Base-by-base conservation (phyloP, 805 yeast species). In the Candida schatavii region DNA sequence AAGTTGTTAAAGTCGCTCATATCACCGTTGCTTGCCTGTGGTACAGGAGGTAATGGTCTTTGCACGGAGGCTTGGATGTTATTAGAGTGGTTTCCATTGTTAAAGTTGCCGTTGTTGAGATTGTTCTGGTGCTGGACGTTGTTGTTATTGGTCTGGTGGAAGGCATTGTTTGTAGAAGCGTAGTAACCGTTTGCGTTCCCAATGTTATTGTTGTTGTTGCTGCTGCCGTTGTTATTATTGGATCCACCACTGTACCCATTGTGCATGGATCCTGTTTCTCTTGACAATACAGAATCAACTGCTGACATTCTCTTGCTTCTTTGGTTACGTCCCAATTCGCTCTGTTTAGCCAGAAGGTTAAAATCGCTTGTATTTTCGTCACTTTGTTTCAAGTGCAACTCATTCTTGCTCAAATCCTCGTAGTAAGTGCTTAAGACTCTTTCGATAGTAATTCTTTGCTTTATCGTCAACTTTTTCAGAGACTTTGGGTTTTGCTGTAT, bases 361-460 rank as follows among this genome's bases (percentile, higher is more conserved):
- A 38, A n/a, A 33, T 42, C 40, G 20, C 18, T 21, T 5, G 19
- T 5, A 11, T 45, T 34, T 28, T 45, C 46, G 29, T 49, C 57
- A 20, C 55, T 48, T 27, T 50, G 52, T 46, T 70, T 70, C 54
- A 70, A 63, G 48, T 67, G 64, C 35, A 70, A 59, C 50, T 75
- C 77, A 18, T 56, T 55, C 20, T 46, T 56, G 21, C 57, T 40
- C 46, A 77, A 57, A 39, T 65, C 71, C 15, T 72, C 77, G 52
- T 75, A 77, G 53, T 63, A 74, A 32, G 45, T 49, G 35, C 68
- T 64, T 49, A 76, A 66, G 45, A 74, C 76, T 14, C 74, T 56
- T 49, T 64, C 74, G 45, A 70, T 70, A 40, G 69, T 74, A 29
- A 72, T 60, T 44, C 66, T 59, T 43, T 70, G 73, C 41, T 61